These are phyloP conservation scores for Lactarius vividus DNA, from an alignment of 768 basidiomycete species.

Conservation along the genomic window DNA sequence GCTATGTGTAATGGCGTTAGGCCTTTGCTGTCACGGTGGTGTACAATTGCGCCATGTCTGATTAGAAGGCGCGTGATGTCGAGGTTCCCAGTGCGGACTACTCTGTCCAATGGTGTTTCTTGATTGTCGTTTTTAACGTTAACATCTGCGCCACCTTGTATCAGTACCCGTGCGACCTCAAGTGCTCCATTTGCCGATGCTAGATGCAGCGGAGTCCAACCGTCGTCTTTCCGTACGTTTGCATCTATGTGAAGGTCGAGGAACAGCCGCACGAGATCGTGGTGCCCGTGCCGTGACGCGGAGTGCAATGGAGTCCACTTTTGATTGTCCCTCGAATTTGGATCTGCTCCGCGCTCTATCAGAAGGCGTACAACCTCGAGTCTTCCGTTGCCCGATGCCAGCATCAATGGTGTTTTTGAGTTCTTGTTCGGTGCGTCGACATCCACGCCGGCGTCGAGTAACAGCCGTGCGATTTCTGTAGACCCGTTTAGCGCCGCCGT, in stretches of 20 bases:
- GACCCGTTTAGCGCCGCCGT: background rate
- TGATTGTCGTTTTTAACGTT: background rate
- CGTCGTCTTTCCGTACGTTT: constrained; percentile 1
- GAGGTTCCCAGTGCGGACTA: background rate
- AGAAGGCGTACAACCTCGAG: constrained; percentile 8
- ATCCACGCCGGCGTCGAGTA: background rate
- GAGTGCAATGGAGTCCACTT: background rate
- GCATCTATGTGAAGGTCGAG: constrained; percentile 1
- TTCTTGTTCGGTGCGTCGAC: constrained; percentile 1
- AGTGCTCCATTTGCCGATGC: constrained; percentile 3
- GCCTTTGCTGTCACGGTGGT: background rate
- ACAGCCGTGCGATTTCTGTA: background rate
- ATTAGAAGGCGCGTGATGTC: background rate
- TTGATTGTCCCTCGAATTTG: background rate
- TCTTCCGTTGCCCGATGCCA: background rate
- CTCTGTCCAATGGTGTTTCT: constrained; percentile 11
- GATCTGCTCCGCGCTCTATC: background rate
- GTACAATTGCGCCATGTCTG: background rate
- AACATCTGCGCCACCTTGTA: background rate
- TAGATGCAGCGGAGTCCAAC: constrained; percentile 12
- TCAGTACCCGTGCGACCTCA: background rate
- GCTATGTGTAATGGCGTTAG: background rate
- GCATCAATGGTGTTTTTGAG: background rate
- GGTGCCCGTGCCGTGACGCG: background rate
- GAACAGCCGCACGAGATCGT: constrained; percentile 3